phyloP scores from a whole-genome alignment of 352 stramenopile species.

The Peronospora belbahrii region DNA sequence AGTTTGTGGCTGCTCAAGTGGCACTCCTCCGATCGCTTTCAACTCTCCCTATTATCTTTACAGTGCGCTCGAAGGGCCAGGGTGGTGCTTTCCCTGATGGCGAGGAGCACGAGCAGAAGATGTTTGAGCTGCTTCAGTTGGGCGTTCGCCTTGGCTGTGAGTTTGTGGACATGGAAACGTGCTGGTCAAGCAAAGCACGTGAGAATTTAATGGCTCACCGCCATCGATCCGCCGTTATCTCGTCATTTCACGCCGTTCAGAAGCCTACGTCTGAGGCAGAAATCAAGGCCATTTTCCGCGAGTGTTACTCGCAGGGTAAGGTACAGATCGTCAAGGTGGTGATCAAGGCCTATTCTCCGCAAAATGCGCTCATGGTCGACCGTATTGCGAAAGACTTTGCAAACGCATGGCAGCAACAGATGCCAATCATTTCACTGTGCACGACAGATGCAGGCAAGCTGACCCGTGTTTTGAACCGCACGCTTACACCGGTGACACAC shows the following conservation, averaged over 20 bases:
- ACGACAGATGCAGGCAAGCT: constrained; percentile 90
- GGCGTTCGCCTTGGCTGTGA: constrained; percentile 91
- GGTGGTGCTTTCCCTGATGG: constrained; percentile 92
- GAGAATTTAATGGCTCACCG: constrained; percentile 36
- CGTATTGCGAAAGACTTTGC: constrained; percentile 50
- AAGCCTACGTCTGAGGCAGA: constrained; percentile 41
- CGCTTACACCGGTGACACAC: constrained; percentile 95
- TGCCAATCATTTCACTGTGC: constrained; percentile 92
- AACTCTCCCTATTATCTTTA: constrained; percentile 94
- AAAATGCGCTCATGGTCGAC: constrained; percentile 86
- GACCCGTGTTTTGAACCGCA: constrained; percentile 90
- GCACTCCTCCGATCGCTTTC: constrained; percentile 81
- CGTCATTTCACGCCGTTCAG: constrained; percentile 69
- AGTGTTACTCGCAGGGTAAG: constrained; percentile 56
- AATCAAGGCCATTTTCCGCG: constrained; percentile 45
- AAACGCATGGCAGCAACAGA: constrained; percentile 49
- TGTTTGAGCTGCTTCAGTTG: constrained; percentile 84
- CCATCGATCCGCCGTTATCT: constrained; percentile 56
- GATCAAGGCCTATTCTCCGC: constrained; percentile 63
- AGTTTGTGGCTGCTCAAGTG: constrained; percentile 64
- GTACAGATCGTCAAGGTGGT: constrained; percentile 91
- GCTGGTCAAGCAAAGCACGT: constrained; percentile 67
- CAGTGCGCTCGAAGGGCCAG: constrained; percentile 90
- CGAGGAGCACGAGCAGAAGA: constrained; percentile 69
- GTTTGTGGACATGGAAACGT: constrained; percentile 95